Percentiles rank a stretch among this genome's conserved stretches.
These are phyloP conservation scores for Verticillium nonalfalfae DNA, from an alignment of 2,329 filamentous ascomycete species.

Conservation along the genomic window DNA sequence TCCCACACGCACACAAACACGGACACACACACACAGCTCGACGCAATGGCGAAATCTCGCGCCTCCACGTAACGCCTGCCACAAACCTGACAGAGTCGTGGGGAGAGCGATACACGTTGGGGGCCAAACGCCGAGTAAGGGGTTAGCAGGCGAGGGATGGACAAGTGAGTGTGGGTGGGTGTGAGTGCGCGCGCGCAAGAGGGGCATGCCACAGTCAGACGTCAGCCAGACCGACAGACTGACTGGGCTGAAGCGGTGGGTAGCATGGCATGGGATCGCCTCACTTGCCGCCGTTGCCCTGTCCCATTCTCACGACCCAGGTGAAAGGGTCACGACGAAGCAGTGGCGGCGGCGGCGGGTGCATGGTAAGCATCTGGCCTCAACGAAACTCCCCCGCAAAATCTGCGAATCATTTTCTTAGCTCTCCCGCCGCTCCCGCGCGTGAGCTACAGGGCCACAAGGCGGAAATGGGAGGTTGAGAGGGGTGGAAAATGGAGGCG, in stretches of 20 bases:
- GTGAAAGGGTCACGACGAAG: not conserved
- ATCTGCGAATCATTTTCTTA: not conserved
- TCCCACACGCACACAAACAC: not conserved
- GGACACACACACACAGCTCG: not conserved
- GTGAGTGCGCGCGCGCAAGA: no score
- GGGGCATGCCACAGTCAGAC: no score
- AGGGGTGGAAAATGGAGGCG: no score
- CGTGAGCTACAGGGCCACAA: not conserved
- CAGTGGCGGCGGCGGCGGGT: not conserved
- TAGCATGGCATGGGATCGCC: not conserved
- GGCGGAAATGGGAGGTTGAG: not conserved
- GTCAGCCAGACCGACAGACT: not conserved
- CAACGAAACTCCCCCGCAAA: not conserved
- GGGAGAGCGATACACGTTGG: not conserved
- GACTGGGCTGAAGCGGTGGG: not conserved
- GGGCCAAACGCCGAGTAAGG: not conserved
- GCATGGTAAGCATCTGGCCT: not conserved
- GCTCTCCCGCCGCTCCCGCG: not conserved
- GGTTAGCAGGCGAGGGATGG: not conserved
- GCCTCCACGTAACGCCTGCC: not conserved
- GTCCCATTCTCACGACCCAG: not conserved
- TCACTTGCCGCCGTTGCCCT: not conserved
- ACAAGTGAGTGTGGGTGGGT: not conserved
- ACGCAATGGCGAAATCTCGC: not conserved
- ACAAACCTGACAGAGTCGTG: not conserved